A percentile compares a stretch with the other conserved stretches of the same genome.
Evolutionary conservation across 345 rosid genomes (phyloP).

Genomic region (Pistacia vera): DNA sequence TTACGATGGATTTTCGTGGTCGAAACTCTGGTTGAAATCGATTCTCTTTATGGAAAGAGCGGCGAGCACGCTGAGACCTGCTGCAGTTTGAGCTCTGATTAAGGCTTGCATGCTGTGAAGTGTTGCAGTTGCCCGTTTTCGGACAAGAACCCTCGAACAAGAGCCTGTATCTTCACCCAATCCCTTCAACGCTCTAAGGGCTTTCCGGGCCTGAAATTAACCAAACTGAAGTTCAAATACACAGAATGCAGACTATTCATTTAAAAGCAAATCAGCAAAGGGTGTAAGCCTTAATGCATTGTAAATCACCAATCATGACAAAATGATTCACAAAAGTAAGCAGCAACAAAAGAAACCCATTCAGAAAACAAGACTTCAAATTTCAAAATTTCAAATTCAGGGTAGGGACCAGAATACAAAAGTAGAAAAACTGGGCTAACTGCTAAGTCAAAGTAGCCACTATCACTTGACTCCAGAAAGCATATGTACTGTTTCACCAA

Average conservation of each 20-base stretch:
- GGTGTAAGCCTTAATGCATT: no score
- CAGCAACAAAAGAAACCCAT: background rate
- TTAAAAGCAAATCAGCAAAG: background rate
- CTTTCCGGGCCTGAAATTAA: constrained; percentile 65
- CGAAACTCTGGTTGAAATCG: constrained; percentile 30
- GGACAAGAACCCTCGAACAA: constrained; percentile 77
- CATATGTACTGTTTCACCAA: background rate
- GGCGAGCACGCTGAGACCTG: constrained; percentile 48
- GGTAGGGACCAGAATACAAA: background rate
- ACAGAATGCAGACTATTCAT: background rate
- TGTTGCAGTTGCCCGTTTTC: constrained; percentile 70
- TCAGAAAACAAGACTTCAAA: background rate
- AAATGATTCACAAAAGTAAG: background rate
- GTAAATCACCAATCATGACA: background rate
- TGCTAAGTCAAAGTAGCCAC: constrained; percentile 14
- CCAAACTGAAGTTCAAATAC: background rate
- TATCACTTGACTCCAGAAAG: background rate
- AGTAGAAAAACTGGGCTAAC: constrained; percentile 2
- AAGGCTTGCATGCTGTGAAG: constrained; percentile 71
- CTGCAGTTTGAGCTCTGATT: constrained; percentile 61
- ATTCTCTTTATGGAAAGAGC: constrained; percentile 45
- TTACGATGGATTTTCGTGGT: constrained; percentile 49
- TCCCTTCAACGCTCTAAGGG: constrained; percentile 76
- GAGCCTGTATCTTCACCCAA: constrained; percentile 82
- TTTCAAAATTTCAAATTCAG: constrained; percentile 23